Percentiles rank a stretch among this genome's conserved stretches.
Conservation (phyloP, 257 asterid species). For the Nicotiana noctiflora region DNA sequence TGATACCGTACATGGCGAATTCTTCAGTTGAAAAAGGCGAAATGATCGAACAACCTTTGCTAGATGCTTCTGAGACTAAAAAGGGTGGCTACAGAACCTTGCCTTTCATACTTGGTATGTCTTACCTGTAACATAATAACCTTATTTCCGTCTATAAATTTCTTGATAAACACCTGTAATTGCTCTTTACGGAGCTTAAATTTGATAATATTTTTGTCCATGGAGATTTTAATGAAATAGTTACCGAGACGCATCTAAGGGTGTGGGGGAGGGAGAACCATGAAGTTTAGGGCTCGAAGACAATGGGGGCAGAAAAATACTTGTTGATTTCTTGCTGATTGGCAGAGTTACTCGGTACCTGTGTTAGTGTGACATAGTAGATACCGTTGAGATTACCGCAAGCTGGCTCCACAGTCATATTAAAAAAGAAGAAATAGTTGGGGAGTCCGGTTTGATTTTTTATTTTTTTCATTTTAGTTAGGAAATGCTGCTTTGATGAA, state of each 20-base stretch:
- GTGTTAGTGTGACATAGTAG: no score
- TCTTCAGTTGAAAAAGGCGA: background rate
- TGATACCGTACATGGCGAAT: background rate
- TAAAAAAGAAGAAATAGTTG: background rate
- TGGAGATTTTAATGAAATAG: background rate
- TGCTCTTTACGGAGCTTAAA: background rate
- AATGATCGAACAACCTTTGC: conserved; percentile 5
- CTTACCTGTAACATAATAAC: background rate
- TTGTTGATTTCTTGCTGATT: no score
- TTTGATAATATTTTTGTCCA: background rate
- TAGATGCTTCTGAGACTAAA: background rate
- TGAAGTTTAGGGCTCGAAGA: no score
- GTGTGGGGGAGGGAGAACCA: no score
- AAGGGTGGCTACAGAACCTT: conserved; percentile 75
- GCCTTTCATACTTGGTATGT: conserved; percentile 59
- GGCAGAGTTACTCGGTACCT: no score
- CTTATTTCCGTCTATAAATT: background rate
- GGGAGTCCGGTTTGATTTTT: background rate
- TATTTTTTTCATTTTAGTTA: no score
- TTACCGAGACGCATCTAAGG: background rate
- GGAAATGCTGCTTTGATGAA: no score
- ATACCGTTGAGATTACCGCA: no score
- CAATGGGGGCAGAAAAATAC: no score
- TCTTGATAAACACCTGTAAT: background rate
- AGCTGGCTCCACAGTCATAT: no score